Base-by-base conservation (phyloP, 371 early-diverging fungal genomes). In the Apophysomyces ossiformis region DNA sequence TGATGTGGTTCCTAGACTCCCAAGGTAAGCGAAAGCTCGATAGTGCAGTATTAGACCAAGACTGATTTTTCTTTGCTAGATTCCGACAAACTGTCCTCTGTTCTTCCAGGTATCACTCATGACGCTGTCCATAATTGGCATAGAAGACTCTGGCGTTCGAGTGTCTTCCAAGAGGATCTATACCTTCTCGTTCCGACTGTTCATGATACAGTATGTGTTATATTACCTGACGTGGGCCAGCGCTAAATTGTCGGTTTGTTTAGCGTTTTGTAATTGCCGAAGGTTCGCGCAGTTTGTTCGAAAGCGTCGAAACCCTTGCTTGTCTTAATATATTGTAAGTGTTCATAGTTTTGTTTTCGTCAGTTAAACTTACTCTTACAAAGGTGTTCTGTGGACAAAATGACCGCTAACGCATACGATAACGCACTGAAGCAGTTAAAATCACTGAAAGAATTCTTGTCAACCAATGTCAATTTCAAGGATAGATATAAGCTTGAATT, bases 1-100 rank as follows among this genome's bases (percentile, higher is more conserved):
- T 89, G 50, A 69, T 85, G n/a, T 90, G 91, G 91, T 70, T 81
- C 37, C 78, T 89, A 59, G 88, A 89, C 58, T 70, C 70, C 58
- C 63, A 60, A 60, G 62, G 76, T 82, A 76, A 46, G 69, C 71
- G 8, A 44, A 67, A 56, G n/a, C 57, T 47, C n/a, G 43, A 26
- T 32, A 12, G 57, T 36, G 26, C 0, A 16, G 36, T 56, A 18
- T 9, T 50, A 35, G 59, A 11, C 37, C n/a, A 35, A 56, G 6
- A 9, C 32, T 26, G 32, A 26, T 16, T 35, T 45, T 21, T 47
- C 58, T 62, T 47, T 44, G 45, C 21, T 73, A 76, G 57, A 65
- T 66, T 46, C 58, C 68, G 13, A 70, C 15, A 69, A 70, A 9
- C 37, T 68, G 7, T 43, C 59, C 12, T 7, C 54, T 39, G 61